Percentiles rank a stretch among this genome's conserved stretches.
phyloP scores from a whole-genome alignment of 1,139 yeast genomes.

The Saccharomyces pastorianus region DNA sequence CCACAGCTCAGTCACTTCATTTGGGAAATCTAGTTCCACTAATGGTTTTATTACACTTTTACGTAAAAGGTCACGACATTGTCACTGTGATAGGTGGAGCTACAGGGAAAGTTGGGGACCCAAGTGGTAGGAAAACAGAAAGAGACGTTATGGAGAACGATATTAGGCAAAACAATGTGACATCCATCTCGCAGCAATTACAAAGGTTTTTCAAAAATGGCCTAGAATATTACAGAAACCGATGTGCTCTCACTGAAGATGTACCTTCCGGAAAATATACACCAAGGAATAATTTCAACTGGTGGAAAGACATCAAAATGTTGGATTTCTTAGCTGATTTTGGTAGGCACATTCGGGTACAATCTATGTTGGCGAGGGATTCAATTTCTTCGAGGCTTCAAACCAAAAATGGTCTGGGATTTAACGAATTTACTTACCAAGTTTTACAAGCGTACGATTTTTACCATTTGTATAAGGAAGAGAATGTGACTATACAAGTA shows the following conservation, averaged over 20 bases:
- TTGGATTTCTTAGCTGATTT: conserved; percentile 67
- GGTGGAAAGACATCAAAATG: conserved; percentile 81
- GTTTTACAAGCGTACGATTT: conserved; percentile 90
- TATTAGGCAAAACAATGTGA: conserved; percentile 51
- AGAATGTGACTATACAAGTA: conserved; percentile 64
- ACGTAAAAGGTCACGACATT: conserved; percentile 73
- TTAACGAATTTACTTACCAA: conserved; percentile 90
- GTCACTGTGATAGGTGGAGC: conserved; percentile 94
- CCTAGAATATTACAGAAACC: conserved; percentile 41
- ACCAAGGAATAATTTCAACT: conserved; percentile 57
- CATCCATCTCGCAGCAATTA: conserved; percentile 55
- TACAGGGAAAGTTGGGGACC: conserved; percentile 94
- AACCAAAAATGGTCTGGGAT: conserved; percentile 74
- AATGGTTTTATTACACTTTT: conserved; percentile 76
- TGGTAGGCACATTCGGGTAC: conserved; percentile 74
- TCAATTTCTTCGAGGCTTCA: conserved; percentile 69
- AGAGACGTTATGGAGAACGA: conserved; percentile 48
- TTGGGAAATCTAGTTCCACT: conserved; percentile 85
- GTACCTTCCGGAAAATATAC: conserved; percentile 35
- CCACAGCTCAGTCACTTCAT: conserved; percentile 84
- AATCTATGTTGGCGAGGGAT: conserved; percentile 84
- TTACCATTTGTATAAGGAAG: conserved; percentile 61
- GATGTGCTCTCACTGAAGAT: conserved; percentile 40
- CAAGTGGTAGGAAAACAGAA: conserved; percentile 82
- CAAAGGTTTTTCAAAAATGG: conserved; percentile 54